These are phyloP conservation scores for Arctium minus DNA, from an alignment of 129 eudicot species.

Conservation along the genomic window DNA sequence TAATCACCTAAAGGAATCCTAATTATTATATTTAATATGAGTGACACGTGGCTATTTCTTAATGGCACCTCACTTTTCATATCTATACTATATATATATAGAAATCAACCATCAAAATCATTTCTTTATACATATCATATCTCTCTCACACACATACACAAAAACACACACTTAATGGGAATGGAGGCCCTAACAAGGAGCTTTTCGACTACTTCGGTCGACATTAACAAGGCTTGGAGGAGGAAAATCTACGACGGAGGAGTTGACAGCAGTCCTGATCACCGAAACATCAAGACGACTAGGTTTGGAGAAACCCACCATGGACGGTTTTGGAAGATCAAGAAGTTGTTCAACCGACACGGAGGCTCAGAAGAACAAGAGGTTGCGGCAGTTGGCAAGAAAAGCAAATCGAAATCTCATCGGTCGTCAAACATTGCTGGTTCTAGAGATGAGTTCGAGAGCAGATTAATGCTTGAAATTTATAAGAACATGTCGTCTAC, in stretches of 20 bases:
- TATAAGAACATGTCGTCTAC: slow-evolving; percentile 33
- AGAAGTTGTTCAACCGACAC: slow-evolving; percentile 19
- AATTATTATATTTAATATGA: background rate
- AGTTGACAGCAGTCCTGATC: slow-evolving; percentile 23
- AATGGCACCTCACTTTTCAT: background rate
- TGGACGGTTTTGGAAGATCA: slow-evolving; percentile 31
- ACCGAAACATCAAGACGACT: slow-evolving; percentile 20
- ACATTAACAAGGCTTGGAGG: slow-evolving; percentile 33
- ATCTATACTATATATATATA: background rate
- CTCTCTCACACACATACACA: slow-evolving; percentile 1
- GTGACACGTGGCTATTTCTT: background rate
- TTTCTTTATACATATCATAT: background rate
- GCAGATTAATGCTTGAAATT: slow-evolving; percentile 27
- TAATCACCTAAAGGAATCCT: background rate
- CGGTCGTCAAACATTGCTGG: slow-evolving; percentile 16
- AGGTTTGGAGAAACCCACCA: slow-evolving; percentile 27
- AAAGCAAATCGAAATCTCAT: slow-evolving; percentile 11
- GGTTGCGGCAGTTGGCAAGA: background rate
- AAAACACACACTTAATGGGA: background rate
- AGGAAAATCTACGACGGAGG: slow-evolving; percentile 29
- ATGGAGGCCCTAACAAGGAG: slow-evolving; percentile 33
- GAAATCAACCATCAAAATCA: slow-evolving; percentile 7
- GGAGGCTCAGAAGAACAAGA: slow-evolving; percentile 7
- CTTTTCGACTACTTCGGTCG: slow-evolving; percentile 27
- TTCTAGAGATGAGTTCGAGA: slow-evolving; percentile 27